Percentiles rank a stretch among this genome's conserved stretches.
These are phyloP conservation scores for Aspergillus fischeri DNA, from an alignment of 2,329 filamentous ascomycete genomes.

Conservation along the genomic window DNA sequence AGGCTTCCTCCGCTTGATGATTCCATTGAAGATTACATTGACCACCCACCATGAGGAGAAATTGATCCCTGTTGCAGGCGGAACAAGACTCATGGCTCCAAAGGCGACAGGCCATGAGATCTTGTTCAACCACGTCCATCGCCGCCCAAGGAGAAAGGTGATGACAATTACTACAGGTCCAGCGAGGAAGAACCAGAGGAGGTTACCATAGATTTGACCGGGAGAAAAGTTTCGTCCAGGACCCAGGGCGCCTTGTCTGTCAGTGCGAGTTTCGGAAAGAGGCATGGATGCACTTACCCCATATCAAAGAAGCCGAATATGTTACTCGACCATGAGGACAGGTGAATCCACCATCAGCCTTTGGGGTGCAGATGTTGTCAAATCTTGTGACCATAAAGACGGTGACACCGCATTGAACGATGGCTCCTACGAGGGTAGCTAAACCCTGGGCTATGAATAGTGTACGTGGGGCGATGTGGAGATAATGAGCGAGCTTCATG, in stretches of 20 bases:
- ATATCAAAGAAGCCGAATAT: slow-evolving; percentile 67
- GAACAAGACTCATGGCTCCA: slow-evolving; percentile 60
- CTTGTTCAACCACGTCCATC: slow-evolving; percentile 60
- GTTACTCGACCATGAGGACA: slow-evolving; percentile 57
- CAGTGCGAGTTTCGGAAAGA: not conserved
- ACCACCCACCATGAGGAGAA: slow-evolving; percentile 64
- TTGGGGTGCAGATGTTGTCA: slow-evolving; percentile 48
- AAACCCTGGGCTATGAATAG: slow-evolving; percentile 50
- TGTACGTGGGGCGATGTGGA: slow-evolving; percentile 45
- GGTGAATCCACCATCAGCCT: slow-evolving; percentile 56
- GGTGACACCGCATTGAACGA: slow-evolving; percentile 49
- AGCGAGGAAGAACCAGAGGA: slow-evolving; percentile 69
- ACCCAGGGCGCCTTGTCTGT: slow-evolving; percentile 53
- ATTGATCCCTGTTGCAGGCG: slow-evolving; percentile 65
- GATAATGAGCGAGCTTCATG: slow-evolving; percentile 57
- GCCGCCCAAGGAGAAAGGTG: slow-evolving; percentile 57
- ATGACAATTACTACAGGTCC: slow-evolving; percentile 60
- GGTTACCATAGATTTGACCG: slow-evolving; percentile 57
- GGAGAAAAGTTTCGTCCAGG: slow-evolving; percentile 64
- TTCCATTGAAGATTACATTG: slow-evolving; percentile 45
- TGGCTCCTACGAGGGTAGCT: slow-evolving; percentile 47
- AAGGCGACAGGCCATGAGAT: slow-evolving; percentile 66
- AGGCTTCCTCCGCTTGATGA: slow-evolving; percentile 39
- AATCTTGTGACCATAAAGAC: slow-evolving; percentile 48
- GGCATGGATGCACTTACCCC: slow-evolving; percentile 46